phyloP scores from a whole-genome alignment of 225 moss, liverwort and hornwort species.

The Neckera pumila region DNA sequence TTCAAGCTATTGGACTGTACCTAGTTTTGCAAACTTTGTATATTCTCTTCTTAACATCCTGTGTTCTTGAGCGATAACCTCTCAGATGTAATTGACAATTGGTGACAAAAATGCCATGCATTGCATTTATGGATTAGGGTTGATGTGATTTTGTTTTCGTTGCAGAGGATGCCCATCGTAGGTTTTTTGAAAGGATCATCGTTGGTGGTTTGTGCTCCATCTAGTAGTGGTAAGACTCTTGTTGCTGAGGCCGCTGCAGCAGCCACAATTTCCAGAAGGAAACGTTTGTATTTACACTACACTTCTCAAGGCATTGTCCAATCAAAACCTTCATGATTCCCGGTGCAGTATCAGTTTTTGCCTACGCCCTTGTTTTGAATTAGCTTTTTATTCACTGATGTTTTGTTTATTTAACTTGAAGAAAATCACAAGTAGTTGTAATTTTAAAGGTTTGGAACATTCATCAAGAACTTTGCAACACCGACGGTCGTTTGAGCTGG shows the following conservation, averaged over 20 bases:
- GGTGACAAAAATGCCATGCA: too few relatives aligned
- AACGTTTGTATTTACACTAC: constrained; percentile 66
- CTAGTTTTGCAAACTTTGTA: too few relatives aligned
- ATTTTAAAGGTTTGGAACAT: neutral
- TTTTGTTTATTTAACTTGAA: neutral
- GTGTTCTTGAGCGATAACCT: too few relatives aligned
- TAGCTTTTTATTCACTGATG: neutral
- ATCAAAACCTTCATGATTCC: constrained; percentile 78
- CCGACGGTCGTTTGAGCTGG: too few relatives aligned
- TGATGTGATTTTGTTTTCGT: too few relatives aligned
- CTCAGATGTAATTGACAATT: too few relatives aligned
- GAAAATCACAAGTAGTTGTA: neutral
- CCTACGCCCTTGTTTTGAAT: neutral
- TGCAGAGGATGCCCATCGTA: too few relatives aligned
- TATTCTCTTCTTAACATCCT: too few relatives aligned
- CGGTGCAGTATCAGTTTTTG: neutral
- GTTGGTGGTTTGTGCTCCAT: constrained; percentile 14
- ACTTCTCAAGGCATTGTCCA: constrained; percentile 78
- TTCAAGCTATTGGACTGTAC: too few relatives aligned
- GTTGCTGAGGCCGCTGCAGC: constrained; percentile 68
- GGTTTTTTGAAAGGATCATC: too few relatives aligned
- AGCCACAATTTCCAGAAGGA: constrained; percentile 50
- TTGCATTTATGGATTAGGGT: too few relatives aligned
- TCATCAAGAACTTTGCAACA: too few relatives aligned
- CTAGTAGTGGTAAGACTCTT: constrained; percentile 69